Base-by-base conservation (phyloP, 148 eudicot species). In the Vaccinium corymbosum region DNA sequence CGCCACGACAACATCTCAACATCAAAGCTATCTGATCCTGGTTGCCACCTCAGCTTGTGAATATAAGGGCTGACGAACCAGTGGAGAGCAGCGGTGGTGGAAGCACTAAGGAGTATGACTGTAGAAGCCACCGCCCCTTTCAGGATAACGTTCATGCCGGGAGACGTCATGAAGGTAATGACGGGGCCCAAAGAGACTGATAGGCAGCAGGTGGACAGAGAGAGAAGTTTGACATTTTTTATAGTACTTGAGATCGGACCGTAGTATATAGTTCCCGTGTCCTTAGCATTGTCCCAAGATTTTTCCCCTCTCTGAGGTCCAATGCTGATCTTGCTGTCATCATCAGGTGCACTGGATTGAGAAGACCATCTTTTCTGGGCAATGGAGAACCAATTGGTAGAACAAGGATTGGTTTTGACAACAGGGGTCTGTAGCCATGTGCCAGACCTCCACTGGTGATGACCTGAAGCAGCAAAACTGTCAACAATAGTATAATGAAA, bases 61-160 rank as follows among this genome's bases (percentile, higher is more conserved):
- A 96, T 89, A 80, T 96, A 96, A 51, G 99, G 98, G 92, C 95
- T 96, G 75, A 92, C 99, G 70, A 96, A 96, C 99, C 99, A 96
- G 90, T 96, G 99, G 74, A 96, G 99, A 57, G 88, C 90, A 29
- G 89, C 94, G 15, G 99, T 96, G 9, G 98, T 96, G 12, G 95
- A 89, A 82, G 98, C 99, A 62, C 99, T 96, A n/a, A 96, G 52
- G 89, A 96, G 90, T 77, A 96, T 93, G 70, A 94, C 99, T 1
- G 95, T 50, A 11, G 99, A 91, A 66, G 99, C 99, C 68, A 96
- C 92, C 2, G 95, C 99, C n/a, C 99, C 99, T 85, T 96, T 96
- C 78, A 96, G 32, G 86, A 96, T 94, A 85, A 96, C 97, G 59
- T 96, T 96, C 89, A 86, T 78, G 66, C 88, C 94, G 0, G 93